Evolutionary conservation across 2,329 filamentous ascomycete species (phyloP), one percentile per base, ranked within the genome.

Genomic region (Zymoseptoria crescenta): DNA sequence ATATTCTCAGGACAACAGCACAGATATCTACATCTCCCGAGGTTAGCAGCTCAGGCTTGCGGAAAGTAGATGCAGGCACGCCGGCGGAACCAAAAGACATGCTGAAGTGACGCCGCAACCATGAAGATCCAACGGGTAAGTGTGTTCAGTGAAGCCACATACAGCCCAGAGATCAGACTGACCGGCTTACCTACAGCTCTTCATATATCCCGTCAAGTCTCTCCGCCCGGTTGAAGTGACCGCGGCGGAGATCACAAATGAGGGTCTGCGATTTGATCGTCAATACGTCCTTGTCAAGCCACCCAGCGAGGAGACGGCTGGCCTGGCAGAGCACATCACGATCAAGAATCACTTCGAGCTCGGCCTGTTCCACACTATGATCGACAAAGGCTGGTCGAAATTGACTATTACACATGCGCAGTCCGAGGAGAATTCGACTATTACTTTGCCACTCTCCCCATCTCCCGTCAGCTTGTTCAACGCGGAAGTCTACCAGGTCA

Each of bases 211-310:
- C 2, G 67, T 72, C 57, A 72, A 72, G 59, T 66, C 62, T 13
- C 62, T 72, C 1, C 64, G 69, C 16, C 70, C 70, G 13, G 69
- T 72, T 13, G 70, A 72, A 56, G 69, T 72, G 21, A 60, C 60
- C 19, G 64, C 68, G 2, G 67, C 70, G 28, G 70, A 72, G 58
- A 71, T 72, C 60, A 72, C 70, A 4, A 72, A 72, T 52, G 70
- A 72, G 63, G 70, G 70, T 1, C 62, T 72, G 9, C 67, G 70
- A 8, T 72, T 72, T 58, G 70, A 72, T 53, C 63, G 70, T 4
- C 70, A 72, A 61, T 72, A 72, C 67, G 67, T 72, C 30, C 63
- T 72, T 24, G 69, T 67, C 56, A 71, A 71, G 59, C 69, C 67
- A 4, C 70, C 70, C 8, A 68, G 64, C 24, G 62, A 61, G 29